These are phyloP conservation scores for Citrus medica DNA, from an alignment of 345 rosid genomes.

Conservation along the genomic window DNA sequence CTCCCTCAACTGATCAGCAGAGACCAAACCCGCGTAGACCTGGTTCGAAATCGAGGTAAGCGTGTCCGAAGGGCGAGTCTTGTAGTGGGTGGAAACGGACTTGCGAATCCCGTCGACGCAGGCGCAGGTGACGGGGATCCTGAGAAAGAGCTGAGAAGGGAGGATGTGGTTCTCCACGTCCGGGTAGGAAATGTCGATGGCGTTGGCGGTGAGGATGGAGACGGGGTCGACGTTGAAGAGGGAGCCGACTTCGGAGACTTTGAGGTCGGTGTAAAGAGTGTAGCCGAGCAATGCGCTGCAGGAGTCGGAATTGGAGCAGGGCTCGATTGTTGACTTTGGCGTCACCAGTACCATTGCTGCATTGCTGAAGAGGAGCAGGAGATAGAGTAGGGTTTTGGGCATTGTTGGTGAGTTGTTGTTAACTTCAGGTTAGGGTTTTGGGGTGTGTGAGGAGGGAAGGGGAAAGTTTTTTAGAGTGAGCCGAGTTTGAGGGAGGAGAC, in stretches of 20 bases:
- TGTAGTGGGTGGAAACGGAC: constrained; percentile 72
- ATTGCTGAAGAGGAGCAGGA: constrained; percentile 26
- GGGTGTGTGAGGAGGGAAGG: no score
- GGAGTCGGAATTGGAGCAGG: constrained; percentile 74
- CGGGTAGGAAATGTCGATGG: constrained; percentile 88
- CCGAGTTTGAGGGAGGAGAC: constrained; percentile 21
- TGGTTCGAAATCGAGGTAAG: constrained; percentile 56
- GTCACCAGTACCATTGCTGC: constrained; percentile 25
- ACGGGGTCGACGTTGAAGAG: constrained; percentile 91
- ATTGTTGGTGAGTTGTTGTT: constrained; percentile 17
- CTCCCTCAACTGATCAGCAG: constrained; percentile 84
- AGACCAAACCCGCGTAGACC: constrained; percentile 75
- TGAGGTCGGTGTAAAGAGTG: constrained; percentile 91
- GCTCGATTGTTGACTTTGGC: constrained; percentile 90
- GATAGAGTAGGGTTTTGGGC: constrained; percentile 20
- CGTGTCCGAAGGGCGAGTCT: constrained; percentile 81
- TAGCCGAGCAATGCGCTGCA: constrained; percentile 88
- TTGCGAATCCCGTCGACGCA: constrained; percentile 92
- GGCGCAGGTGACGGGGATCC: constrained; percentile 74
- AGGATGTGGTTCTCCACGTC: constrained; percentile 94
- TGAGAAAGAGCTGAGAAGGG: constrained; percentile 76
- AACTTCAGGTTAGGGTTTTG: constrained; percentile 8
- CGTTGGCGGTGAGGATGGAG: constrained; percentile 67
- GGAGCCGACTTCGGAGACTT: constrained; percentile 82
- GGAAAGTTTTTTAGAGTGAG: background rate